phyloP scores from a whole-genome alignment of 345 rosid genomes.

The Eucalyptus paniculata region DNA sequence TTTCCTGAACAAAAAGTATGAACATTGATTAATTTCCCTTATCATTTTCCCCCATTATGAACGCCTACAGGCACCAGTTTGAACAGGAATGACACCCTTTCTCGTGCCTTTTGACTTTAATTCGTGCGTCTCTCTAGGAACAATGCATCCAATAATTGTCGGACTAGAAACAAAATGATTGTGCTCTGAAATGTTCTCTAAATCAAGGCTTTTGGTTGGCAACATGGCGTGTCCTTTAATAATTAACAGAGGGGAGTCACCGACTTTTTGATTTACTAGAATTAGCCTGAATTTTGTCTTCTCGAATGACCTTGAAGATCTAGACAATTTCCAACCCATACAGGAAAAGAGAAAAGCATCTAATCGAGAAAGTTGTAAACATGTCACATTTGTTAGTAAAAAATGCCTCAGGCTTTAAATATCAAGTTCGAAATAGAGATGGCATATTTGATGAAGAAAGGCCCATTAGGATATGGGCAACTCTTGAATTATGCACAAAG shows the following conservation, averaged over 20 bases:
- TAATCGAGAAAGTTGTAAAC: neutral
- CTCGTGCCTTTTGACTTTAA: neutral
- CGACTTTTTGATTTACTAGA: neutral
- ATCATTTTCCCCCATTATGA: neutral
- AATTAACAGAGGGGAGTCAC: neutral
- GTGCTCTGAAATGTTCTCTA: neutral
- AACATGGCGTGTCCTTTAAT: neutral
- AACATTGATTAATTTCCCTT: neutral
- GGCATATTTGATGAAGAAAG: neutral
- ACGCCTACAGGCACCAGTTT: neutral
- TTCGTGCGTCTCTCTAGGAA: neutral
- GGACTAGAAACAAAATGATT: neutral
- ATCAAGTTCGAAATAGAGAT: neutral
- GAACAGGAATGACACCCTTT: neutral
- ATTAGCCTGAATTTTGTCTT: neutral
- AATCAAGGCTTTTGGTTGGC: neutral
- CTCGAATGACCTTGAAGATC: neutral
- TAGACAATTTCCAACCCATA: neutral
- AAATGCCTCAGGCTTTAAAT: neutral
- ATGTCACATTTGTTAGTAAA: neutral
- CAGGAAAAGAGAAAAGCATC: neutral
- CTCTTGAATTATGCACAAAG: neutral
- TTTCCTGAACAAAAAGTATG: neutral
- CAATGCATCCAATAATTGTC: neutral
- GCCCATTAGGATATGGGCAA: neutral